These are phyloP conservation scores for Wickerhamiella shivajii DNA, from an alignment of 805 yeast species.

Conservation along the genomic window DNA sequence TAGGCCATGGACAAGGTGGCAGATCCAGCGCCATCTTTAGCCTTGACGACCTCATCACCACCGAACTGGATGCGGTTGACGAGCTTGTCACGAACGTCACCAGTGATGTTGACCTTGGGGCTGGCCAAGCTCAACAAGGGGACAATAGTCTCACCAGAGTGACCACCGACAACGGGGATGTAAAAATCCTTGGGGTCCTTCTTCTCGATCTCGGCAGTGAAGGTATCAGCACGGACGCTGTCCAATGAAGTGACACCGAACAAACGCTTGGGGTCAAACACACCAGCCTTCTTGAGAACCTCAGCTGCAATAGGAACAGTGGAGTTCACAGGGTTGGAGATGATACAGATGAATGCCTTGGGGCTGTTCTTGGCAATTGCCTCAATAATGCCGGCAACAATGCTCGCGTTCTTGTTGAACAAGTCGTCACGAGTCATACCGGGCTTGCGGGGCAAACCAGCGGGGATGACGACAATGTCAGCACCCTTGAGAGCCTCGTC, in stretches of 20 bases:
- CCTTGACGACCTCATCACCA: slow-evolving; percentile 93
- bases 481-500: slow-evolving; percentile 59
- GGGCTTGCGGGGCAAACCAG: slow-evolving; percentile 88
- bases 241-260: slow-evolving; percentile 87
- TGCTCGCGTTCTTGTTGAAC: slow-evolving; percentile 70
- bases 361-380: slow-evolving; percentile 63
- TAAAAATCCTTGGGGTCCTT: slow-evolving; percentile 33
- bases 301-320: slow-evolving; percentile 83
- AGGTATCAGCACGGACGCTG: slow-evolving; percentile 74
- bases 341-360: slow-evolving; percentile 61
- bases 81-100: slow-evolving; percentile 35
- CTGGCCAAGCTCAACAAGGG: slow-evolving; percentile 48
- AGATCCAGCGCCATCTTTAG: slow-evolving; percentile 88
- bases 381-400: slow-evolving; percentile 56
- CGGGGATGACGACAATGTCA: slow-evolving; percentile 80
- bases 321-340: slow-evolving; percentile 89
- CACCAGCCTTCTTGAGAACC: slow-evolving; percentile 51
- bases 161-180: slow-evolving; percentile 82
- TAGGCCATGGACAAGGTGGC: slow-evolving; percentile 95
- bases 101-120: slow-evolving; percentile 27
- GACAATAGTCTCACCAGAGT: slow-evolving; percentile 87
- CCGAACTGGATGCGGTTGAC: slow-evolving; percentile 88
- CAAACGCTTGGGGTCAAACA: slow-evolving; percentile 54
- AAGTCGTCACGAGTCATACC: slow-evolving; percentile 90
- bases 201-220: slow-evolving; percentile 41